Conservation (phyloP, 768 basidiomycete species). For the Tephrocybe sp. region DNA sequence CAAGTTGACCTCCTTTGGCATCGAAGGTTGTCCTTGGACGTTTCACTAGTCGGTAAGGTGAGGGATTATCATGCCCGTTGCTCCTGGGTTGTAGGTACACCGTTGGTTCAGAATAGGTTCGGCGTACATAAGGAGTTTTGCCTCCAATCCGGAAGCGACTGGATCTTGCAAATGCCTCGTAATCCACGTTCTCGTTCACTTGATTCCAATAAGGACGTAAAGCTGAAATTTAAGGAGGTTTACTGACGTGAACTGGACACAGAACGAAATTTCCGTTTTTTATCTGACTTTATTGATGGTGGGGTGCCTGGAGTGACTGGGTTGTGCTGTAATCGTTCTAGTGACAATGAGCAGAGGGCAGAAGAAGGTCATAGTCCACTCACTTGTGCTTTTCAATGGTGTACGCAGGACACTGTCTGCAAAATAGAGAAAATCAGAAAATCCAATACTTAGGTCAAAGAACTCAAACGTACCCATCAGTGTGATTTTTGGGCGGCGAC, state of each 20-base stretch:
- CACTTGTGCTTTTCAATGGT: conserved; percentile 9
- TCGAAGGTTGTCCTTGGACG: not conserved
- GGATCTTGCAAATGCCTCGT: not conserved
- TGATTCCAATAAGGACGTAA: not conserved
- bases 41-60: not conserved
- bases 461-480: conserved; percentile 10
- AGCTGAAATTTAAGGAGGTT: not conserved
- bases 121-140: not conserved
- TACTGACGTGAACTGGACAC: conserved; percentile 8
- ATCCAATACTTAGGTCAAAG: not conserved
- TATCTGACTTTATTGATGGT: not conserved
- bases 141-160: not conserved
- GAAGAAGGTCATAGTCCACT: not conserved
- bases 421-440: not conserved
- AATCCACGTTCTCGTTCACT: conserved; percentile 7
- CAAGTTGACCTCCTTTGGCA: not conserved
- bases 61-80: not conserved
- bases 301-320: not conserved
- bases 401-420: conserved; percentile 12
- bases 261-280: conserved; percentile 5
- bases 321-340: not conserved
- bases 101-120: conserved; percentile 1
- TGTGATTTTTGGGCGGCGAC: conserved; percentile 7
- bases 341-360: not conserved
- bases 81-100: not conserved